Conservation (phyloP, 202 grass and related monocot species). For the Dendrocalamus latiflorus region DNA sequence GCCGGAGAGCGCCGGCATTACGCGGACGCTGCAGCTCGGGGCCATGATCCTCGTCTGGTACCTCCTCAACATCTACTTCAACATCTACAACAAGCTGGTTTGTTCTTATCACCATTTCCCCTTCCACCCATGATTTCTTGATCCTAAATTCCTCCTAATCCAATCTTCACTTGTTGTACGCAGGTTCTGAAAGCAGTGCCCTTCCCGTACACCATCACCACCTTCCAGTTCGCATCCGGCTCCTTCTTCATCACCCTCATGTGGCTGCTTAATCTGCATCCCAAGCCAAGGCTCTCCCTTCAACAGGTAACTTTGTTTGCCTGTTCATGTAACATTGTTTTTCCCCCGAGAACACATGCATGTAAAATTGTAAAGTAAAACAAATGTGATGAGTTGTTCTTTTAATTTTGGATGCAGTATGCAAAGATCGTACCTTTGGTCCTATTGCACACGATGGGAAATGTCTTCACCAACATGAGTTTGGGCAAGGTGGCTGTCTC, state of each 20-base stretch:
- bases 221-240: conserved; percentile 68
- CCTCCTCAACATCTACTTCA: conserved; percentile 84
- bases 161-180: too few species aligned
- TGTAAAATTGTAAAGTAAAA: background rate
- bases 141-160: too few species aligned
- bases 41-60: conserved; percentile 73
- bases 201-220: background rate
- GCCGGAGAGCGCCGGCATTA: too few species aligned
- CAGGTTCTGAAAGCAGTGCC: too few species aligned
- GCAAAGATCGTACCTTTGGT: conserved; percentile 19
- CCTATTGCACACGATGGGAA: conserved; percentile 49
- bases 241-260: conserved; percentile 62
- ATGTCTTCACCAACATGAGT: conserved; percentile 79
- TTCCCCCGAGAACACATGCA: background rate
- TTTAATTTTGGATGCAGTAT: conserved; percentile 7
- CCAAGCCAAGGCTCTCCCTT: conserved; percentile 40
- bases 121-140: too few species aligned
- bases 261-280: conserved; percentile 59
- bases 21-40: too few species aligned
- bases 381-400: background rate
- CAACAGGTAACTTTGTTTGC: conserved; percentile 38
- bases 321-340: background rate
- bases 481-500: conserved; percentile 69
- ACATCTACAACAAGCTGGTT: conserved; percentile 80
- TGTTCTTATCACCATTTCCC: background rate